phyloP scores from a whole-genome alignment of 192 early-diverging fungal species.

The Coemansia sp. region DNA sequence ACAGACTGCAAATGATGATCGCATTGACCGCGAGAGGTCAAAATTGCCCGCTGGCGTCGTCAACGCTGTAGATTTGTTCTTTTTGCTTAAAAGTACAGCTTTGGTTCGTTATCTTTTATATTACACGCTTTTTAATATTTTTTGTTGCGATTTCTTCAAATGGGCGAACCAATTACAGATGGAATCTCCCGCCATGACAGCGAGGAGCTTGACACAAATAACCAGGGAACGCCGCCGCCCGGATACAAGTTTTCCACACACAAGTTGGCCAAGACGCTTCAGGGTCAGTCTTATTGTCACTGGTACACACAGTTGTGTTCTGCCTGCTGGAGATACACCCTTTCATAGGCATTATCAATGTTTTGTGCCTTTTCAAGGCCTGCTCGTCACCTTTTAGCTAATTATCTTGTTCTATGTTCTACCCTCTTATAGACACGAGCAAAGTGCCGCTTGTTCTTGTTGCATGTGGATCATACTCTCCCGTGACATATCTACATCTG shows the following conservation, averaged over 20 bases:
- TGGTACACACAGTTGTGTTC: too few species aligned
- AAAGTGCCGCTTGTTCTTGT: constrained; percentile 84
- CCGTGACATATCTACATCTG: constrained; percentile 95
- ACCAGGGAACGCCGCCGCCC: constrained; percentile 44
- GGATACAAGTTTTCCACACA: constrained; percentile 47
- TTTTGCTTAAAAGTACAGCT: neutral
- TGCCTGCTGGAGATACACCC: too few species aligned
- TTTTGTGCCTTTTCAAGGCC: neutral
- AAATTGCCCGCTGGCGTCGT: constrained; percentile 9
- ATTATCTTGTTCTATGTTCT: neutral
- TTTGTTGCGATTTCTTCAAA: constrained; percentile 3
- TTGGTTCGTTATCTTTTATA: neutral
- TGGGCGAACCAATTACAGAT: constrained; percentile 53
- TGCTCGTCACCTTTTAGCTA: too few species aligned
- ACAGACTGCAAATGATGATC: neutral
- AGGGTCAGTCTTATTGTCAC: constrained; percentile 23
- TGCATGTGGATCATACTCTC: constrained; percentile 96
- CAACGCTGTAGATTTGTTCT: neutral
- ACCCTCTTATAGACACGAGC: constrained; percentile 27
- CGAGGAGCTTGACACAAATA: constrained; percentile 17
- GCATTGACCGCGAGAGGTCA: constrained; percentile 5
- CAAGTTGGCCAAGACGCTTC: constrained; percentile 50
- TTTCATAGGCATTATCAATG: too few species aligned
- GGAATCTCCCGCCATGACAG: constrained; percentile 38
- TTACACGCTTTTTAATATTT: neutral